phyloP scores from a whole-genome alignment of 1,284 basidiomycete species.

The Mycena citricolor region DNA sequence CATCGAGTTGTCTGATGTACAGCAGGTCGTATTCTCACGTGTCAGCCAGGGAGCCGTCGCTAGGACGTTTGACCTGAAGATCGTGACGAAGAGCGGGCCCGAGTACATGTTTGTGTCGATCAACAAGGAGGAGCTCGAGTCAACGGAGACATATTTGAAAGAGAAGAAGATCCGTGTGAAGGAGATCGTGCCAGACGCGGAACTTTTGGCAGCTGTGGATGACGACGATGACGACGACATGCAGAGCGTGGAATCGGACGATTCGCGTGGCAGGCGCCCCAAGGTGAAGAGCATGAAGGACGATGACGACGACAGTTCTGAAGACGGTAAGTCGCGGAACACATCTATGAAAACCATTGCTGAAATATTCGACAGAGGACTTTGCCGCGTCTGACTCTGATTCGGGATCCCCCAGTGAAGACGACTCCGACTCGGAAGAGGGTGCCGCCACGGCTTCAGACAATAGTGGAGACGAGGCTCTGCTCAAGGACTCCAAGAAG shows the following conservation, averaged over 20 bases:
- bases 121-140: constrained; percentile 93
- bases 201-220: constrained; percentile 65
- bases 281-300: constrained; percentile 44
- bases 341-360: neutral
- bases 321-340: constrained; percentile 63
- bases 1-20: constrained; percentile 89
- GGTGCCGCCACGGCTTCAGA: constrained; percentile 83
- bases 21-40: constrained; percentile 91
- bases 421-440: constrained; percentile 67
- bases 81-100: constrained; percentile 79
- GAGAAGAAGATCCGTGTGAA: constrained; percentile 93
- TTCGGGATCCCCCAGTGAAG: constrained; percentile 78
- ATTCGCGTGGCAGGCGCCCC: constrained; percentile 31
- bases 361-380: constrained; percentile 57
- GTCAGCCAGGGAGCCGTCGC: constrained; percentile 90
- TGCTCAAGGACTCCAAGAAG: constrained; percentile 46
- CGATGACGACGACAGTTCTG: constrained; percentile 81
- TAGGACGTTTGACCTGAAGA: constrained; percentile 93
- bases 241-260: constrained; percentile 77
- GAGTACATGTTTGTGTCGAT: constrained; percentile 92
- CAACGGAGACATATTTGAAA: constrained; percentile 82
- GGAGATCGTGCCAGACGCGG: constrained; percentile 91
- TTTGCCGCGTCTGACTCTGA: constrained; percentile 86
- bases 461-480: constrained; percentile 72
- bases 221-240: constrained; percentile 82